These are phyloP conservation scores for Schizosaccharomyces osmophilus DNA, from an alignment of 805 yeast species.

Conservation along the genomic window DNA sequence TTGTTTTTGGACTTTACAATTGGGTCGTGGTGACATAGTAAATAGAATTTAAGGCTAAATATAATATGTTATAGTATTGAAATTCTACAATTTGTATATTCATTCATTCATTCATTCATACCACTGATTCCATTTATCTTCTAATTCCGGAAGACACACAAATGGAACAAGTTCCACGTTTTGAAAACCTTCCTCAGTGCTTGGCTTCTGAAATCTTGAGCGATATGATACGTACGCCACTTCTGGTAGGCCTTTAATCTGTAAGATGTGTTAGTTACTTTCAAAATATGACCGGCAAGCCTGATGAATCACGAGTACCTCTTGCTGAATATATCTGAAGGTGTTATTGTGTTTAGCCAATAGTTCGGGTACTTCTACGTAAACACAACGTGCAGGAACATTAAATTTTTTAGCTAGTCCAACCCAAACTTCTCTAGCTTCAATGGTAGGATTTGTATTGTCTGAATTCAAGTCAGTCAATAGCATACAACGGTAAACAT, in stretches of 20 bases:
- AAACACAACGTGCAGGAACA: background rate
- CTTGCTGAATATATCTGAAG: background rate
- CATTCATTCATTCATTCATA: background rate
- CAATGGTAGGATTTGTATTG: background rate
- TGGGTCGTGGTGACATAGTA: too few species aligned
- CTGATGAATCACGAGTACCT: background rate
- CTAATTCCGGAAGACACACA: background rate
- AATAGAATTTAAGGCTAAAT: too few species aligned
- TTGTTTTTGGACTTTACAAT: too few species aligned
- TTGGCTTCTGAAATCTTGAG: background rate
- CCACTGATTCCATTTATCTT: background rate
- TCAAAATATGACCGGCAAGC: background rate
- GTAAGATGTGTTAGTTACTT: background rate
- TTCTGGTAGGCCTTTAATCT: background rate
- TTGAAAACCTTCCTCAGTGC: constrained; percentile 1
- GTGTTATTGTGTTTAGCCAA: constrained; percentile 1
- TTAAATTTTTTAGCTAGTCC: background rate
- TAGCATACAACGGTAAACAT: background rate
- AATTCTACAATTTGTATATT: background rate
- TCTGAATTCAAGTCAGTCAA: background rate
- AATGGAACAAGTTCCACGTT: background rate
- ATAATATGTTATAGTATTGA: too few species aligned
- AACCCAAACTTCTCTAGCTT: constrained; percentile 1
- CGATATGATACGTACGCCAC: background rate
- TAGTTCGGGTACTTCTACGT: background rate